Conservation (phyloP, 371 early-diverging fungal species). For the Syncephalastrum monosporum region DNA sequence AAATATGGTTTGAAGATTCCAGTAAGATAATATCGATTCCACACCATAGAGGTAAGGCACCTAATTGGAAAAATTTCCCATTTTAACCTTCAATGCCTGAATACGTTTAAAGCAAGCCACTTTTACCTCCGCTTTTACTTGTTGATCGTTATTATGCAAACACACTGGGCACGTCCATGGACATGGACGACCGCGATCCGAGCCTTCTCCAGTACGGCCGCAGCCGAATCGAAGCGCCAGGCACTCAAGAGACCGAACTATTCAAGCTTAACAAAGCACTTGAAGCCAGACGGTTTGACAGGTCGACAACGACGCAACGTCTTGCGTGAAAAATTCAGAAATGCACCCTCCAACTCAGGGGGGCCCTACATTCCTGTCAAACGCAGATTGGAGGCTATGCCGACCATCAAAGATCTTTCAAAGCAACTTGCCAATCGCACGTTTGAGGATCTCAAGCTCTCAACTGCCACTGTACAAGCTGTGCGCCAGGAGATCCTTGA, state of each 20-base stretch:
- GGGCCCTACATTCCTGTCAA: slow-evolving; percentile 50
- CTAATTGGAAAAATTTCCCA: too few species aligned
- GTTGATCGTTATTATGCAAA: too few species aligned
- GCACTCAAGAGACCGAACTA: slow-evolving; percentile 45
- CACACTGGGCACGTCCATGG: too few species aligned
- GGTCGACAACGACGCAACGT: slow-evolving; percentile 45
- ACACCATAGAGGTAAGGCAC: too few species aligned
- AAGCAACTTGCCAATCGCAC: slow-evolving; percentile 40
- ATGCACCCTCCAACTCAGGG: slow-evolving; percentile 18
- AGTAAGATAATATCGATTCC: too few species aligned
- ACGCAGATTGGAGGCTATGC: slow-evolving; percentile 37
- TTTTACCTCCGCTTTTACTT: too few species aligned
- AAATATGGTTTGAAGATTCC: too few species aligned
- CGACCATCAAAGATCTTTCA: slow-evolving; percentile 35
- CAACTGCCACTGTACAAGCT: slow-evolving; percentile 39
- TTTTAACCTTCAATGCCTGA: too few species aligned
- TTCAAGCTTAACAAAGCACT: slow-evolving; percentile 48
- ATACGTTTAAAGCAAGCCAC: too few species aligned
- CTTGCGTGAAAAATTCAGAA: slow-evolving; percentile 25
- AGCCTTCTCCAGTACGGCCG: slow-evolving; percentile 21
- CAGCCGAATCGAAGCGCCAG: slow-evolving; percentile 27
- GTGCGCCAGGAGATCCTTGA: slow-evolving; percentile 40
- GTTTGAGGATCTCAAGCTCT: slow-evolving; percentile 62
- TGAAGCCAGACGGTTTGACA: slow-evolving; percentile 43
- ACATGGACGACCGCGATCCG: not conserved